These are phyloP conservation scores for Eucalyptus fibrosa DNA, from an alignment of 345 rosid species.

Conservation along the genomic window DNA sequence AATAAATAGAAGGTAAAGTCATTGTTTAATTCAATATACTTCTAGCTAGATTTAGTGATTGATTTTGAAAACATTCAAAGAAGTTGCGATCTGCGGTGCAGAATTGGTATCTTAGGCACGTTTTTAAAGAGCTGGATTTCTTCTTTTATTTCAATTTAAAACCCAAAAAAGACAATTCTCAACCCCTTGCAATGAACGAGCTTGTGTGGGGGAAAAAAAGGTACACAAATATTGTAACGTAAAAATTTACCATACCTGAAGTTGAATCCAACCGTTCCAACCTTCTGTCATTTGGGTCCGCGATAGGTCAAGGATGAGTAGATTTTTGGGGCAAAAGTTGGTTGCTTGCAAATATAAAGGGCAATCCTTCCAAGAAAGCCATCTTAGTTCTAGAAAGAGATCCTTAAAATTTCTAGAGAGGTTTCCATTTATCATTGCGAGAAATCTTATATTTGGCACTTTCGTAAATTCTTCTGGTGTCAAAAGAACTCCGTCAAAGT, in stretches of 20 bases:
- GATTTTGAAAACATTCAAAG: neutral
- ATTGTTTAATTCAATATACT: neutral
- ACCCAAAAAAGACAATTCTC: neutral
- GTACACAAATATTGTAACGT: neutral
- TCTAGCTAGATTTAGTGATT: neutral
- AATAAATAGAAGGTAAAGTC: no score
- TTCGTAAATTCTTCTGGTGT: neutral
- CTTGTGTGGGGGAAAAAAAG: neutral
- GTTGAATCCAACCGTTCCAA: neutral
- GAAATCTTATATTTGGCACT: neutral
- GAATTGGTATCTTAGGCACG: neutral
- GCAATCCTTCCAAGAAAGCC: neutral
- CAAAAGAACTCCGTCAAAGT: no score
- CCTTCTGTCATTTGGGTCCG: neutral
- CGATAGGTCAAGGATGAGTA: neutral
- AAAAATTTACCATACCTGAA: neutral
- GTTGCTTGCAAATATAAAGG: neutral
- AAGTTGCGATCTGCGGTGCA: neutral
- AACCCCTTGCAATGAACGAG: neutral
- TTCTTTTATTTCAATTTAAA: neutral
- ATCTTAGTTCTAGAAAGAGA: neutral
- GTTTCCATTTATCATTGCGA: neutral
- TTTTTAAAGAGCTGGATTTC: neutral
- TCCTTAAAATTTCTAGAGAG: neutral
- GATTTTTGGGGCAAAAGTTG: neutral